These are phyloP conservation scores for Prosopis cineraria DNA, from an alignment of 306 rosid genomes.

Conservation along the genomic window DNA sequence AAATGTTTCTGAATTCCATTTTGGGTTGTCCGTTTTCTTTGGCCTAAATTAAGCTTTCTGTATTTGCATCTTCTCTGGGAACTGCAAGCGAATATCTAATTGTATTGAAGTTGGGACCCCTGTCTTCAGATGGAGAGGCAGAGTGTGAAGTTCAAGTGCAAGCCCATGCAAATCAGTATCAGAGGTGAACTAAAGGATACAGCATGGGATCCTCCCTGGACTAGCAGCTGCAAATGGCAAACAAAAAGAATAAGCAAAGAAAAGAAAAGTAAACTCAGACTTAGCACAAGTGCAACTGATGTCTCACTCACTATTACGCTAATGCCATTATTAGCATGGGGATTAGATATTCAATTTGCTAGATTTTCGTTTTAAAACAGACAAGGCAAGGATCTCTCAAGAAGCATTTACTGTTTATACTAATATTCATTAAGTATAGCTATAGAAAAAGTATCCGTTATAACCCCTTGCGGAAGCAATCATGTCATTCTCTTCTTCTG, in stretches of 20 bases:
- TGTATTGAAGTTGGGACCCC: background rate
- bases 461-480: slow-evolving; percentile 46
- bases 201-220: slow-evolving; percentile 49
- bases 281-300: background rate
- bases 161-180: background rate
- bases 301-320: background rate
- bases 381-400: no score
- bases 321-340: background rate
- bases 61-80: background rate
- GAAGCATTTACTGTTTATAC: background rate
- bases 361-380: no score
- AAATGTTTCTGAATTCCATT: background rate
- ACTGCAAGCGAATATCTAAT: background rate
- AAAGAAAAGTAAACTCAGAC: no score
- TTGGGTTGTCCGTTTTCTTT: background rate
- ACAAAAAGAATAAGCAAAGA: background rate
- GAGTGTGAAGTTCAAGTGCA: background rate
- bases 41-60: background rate
- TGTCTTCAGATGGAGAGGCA: background rate
- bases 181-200: slow-evolving; percentile 46
- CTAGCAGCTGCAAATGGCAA: slow-evolving; percentile 37
- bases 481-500: slow-evolving; percentile 17
- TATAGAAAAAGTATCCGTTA: background rate
- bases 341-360: background rate
- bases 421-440: background rate